A percentile compares a stretch with the other conserved stretches of the same genome.
Conservation (phyloP, 2,329 filamentous ascomycete genomes). For the Aaosphaeria arxii region DNA sequence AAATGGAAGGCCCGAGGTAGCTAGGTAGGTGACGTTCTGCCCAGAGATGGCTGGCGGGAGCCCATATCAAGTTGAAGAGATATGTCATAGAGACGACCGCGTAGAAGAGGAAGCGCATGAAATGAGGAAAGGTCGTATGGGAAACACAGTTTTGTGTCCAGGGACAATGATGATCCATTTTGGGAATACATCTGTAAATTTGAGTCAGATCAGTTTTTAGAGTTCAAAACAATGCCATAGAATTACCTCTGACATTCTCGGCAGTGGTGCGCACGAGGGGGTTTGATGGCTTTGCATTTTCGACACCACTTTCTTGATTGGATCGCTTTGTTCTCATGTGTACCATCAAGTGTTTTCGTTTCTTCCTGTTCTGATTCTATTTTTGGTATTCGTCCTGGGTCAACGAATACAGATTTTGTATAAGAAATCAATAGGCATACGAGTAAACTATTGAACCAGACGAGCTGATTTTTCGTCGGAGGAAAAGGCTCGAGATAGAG, state of each 20-base stretch:
- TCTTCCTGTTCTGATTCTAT: slow-evolving; percentile 12
- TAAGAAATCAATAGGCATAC: slow-evolving; percentile 67
- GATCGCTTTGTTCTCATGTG: slow-evolving; percentile 4
- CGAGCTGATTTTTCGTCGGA: slow-evolving; percentile 54
- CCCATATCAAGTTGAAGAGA: slow-evolving; percentile 60
- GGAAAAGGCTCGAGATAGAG: slow-evolving; percentile 56
- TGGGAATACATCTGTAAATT: slow-evolving; percentile 62
- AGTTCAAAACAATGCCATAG: background rate
- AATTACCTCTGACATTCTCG: slow-evolving; percentile 63
- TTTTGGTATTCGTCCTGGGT: slow-evolving; percentile 55
- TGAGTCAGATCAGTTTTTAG: background rate
- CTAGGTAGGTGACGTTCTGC: slow-evolving; percentile 63
- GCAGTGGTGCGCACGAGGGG: slow-evolving; percentile 78
- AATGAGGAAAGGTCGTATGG: slow-evolving; percentile 77
- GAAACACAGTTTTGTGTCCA: slow-evolving; percentile 85
- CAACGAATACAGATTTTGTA: slow-evolving; percentile 58
- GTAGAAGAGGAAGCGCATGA: slow-evolving; percentile 73
- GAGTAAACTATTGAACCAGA: slow-evolving; percentile 66
- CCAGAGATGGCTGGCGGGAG: slow-evolving; percentile 62
- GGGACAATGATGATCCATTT: slow-evolving; percentile 85
- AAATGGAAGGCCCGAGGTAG: slow-evolving; percentile 67
- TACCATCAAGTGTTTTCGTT: background rate
- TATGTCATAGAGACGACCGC: slow-evolving; percentile 62
- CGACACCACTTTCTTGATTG: slow-evolving; percentile 63
- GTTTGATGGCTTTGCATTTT: slow-evolving; percentile 72